Evolutionary conservation across 805 yeast species (phyloP).

Genomic region (Pichia paraexigua): DNA sequence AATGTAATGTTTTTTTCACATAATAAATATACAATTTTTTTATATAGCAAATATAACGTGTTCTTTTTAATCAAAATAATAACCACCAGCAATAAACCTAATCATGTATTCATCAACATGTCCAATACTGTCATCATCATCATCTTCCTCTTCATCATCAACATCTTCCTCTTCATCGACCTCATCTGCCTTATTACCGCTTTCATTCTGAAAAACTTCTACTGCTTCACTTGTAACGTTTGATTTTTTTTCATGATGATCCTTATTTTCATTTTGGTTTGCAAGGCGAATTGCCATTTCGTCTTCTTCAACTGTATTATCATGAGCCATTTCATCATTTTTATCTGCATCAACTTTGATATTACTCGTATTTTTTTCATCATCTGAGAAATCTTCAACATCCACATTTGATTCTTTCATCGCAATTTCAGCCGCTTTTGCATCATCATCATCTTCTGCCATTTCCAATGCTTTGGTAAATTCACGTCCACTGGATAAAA

Average conservation of each 20-base stretch:
- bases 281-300: background rate
- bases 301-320: conserved; percentile 17
- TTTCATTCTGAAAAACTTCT: background rate
- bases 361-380: conserved; percentile 18
- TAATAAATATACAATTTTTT: background rate
- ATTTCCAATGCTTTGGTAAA: conserved; percentile 54
- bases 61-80: conserved; percentile 37
- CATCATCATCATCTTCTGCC: conserved; percentile 92
- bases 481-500: conserved; percentile 20
- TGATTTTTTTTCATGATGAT: background rate
- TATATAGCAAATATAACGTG: background rate
- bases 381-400: conserved; percentile 73
- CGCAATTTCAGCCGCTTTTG: conserved; percentile 83
- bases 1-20: background rate
- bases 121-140: conserved; percentile 51
- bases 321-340: conserved; percentile 7
- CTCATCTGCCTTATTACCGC: conserved; percentile 22
- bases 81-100: conserved; percentile 78
- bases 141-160: conserved; percentile 26
- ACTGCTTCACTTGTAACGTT: background rate
- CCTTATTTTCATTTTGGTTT: background rate
- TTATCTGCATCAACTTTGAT: conserved; percentile 4
- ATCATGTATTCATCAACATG: conserved; percentile 97
- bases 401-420: conserved; percentile 80
- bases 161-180: conserved; percentile 35